Conservation (phyloP, 257 asterid genomes). For the Echium plantagineum region DNA sequence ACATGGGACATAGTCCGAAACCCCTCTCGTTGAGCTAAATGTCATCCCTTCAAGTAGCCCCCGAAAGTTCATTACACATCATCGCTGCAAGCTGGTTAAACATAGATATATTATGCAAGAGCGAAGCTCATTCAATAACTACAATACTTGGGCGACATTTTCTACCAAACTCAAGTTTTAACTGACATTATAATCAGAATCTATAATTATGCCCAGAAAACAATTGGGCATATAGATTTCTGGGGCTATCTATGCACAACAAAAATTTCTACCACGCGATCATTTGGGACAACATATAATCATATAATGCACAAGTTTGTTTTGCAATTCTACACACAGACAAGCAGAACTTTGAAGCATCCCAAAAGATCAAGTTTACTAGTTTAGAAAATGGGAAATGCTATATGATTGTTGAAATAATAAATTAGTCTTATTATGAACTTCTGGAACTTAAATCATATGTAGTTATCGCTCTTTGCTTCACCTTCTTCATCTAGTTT, state of each 20-base stretch:
- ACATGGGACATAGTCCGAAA: neutral
- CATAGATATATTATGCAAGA: neutral
- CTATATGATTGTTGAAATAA: neutral
- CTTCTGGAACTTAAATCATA: slow-evolving; percentile 17
- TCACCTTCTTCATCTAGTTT: slow-evolving; percentile 85
- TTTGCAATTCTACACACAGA: too few species aligned
- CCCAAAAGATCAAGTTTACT: neutral
- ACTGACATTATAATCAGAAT: neutral
- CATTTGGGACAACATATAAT: too few species aligned
- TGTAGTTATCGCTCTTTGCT: slow-evolving; percentile 39
- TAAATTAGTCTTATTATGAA: slow-evolving; percentile 3
- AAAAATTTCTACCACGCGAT: neutral
- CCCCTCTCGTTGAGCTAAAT: neutral
- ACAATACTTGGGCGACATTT: neutral
- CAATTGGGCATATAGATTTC: too few species aligned
- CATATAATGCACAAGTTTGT: too few species aligned
- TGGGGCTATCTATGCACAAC: too few species aligned
- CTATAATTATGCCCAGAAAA: neutral
- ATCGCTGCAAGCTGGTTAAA: neutral
- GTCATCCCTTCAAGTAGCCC: neutral
- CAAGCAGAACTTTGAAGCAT: too few species aligned
- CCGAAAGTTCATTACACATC: neutral
- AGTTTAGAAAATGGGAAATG: neutral
- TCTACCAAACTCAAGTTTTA: neutral
- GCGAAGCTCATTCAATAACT: neutral